phyloP scores from a whole-genome alignment of 2,329 filamentous ascomycete genomes.

The Aureobasidium namibiae region DNA sequence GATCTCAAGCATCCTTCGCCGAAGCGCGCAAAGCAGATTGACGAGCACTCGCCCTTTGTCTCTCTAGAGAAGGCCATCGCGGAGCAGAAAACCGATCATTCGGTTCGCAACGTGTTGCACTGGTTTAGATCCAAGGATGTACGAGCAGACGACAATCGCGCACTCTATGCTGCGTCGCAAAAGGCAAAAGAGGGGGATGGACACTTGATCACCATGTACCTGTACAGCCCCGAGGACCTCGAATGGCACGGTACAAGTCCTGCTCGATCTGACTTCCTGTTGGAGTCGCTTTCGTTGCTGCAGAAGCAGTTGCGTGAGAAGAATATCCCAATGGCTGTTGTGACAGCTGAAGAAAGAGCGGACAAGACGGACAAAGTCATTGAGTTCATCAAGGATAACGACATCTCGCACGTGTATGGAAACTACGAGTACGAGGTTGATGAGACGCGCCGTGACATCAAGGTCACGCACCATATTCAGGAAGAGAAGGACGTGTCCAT shows the following conservation, averaged over 20 bases:
- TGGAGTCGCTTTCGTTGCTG: slow-evolving; percentile 36
- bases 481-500: slow-evolving; percentile 32
- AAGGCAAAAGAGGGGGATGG: slow-evolving; percentile 37
- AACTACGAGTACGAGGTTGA: slow-evolving; percentile 42
- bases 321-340: slow-evolving; percentile 41
- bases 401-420: slow-evolving; percentile 40
- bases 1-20: slow-evolving; percentile 36
- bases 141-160: slow-evolving; percentile 43
- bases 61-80: slow-evolving; percentile 33
- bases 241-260: slow-evolving; percentile 44
- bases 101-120: slow-evolving; percentile 37
- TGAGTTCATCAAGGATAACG: slow-evolving; percentile 36
- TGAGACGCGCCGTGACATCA: slow-evolving; percentile 38
- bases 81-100: slow-evolving; percentile 30
- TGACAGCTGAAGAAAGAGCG: slow-evolving; percentile 35
- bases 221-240: slow-evolving; percentile 40
- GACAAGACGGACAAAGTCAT: slow-evolving; percentile 35
- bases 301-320: slow-evolving; percentile 39
- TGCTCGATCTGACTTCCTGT: slow-evolving; percentile 41
- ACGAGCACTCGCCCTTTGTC: slow-evolving; percentile 36
- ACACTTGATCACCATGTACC: slow-evolving; percentile 38
- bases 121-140: slow-evolving; percentile 47
- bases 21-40: slow-evolving; percentile 43
- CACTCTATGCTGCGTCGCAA: slow-evolving; percentile 37
- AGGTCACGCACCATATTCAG: slow-evolving; percentile 30